These are phyloP conservation scores for Ilyonectria robusta DNA, from an alignment of 2,329 filamentous ascomycete species.

Conservation along the genomic window DNA sequence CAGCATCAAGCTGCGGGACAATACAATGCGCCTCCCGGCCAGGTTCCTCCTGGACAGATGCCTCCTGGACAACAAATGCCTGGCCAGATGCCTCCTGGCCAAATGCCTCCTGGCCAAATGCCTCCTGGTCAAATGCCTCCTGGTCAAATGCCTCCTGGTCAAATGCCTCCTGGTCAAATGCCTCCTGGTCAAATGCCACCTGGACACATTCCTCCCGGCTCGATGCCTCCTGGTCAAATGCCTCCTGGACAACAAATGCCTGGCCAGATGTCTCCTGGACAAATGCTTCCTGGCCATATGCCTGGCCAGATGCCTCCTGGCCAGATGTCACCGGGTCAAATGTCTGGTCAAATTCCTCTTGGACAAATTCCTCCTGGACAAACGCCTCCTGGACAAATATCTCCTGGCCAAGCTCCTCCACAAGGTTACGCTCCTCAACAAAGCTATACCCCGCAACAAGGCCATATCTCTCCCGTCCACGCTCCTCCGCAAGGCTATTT, in stretches of 20 bases:
- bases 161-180: neutral
- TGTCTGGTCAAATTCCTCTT: neutral
- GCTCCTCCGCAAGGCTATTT: neutral
- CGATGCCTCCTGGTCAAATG: neutral
- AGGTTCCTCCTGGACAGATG: neutral
- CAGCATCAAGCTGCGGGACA: constrained; percentile 34
- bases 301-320: neutral
- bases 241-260: constrained; percentile 6
- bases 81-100: constrained; percentile 1
- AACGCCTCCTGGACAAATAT: neutral
- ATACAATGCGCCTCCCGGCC: constrained; percentile 32
- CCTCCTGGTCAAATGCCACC: constrained; percentile 1
- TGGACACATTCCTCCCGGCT: constrained; percentile 9
- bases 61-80: neutral
- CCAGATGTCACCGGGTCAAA: neutral
- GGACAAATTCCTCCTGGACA: neutral
- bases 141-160: neutral
- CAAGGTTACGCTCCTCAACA: neutral
- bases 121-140: constrained; percentile 13
- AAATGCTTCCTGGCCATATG: neutral
- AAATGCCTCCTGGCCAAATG: neutral
- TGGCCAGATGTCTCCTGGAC: neutral
- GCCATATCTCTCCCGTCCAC: neutral
- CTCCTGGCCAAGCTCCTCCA: constrained; percentile 16
- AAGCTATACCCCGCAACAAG: neutral